These are phyloP conservation scores for Ophiocytium majus DNA, from an alignment of 352 stramenopile genomes.

Conservation along the genomic window DNA sequence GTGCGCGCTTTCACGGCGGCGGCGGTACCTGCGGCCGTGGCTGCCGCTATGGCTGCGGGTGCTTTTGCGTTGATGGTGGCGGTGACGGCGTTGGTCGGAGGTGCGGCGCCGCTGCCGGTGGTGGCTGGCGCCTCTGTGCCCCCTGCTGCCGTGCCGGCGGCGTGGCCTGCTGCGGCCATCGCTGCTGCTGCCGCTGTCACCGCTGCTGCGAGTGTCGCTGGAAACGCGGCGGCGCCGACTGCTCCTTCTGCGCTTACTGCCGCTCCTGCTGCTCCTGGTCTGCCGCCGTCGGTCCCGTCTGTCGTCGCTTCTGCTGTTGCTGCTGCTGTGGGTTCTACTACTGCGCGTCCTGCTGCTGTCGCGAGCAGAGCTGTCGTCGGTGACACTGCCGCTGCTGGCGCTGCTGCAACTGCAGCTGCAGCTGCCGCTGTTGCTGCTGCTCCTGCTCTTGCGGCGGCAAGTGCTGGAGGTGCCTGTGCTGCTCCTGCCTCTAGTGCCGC, in stretches of 20 bases:
- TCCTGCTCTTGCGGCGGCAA: background rate
- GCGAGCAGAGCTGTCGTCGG: background rate
- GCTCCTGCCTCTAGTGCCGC: constrained; percentile 28
- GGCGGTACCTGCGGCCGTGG: too few species aligned
- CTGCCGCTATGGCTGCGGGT: background rate
- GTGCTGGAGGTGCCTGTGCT: background rate
- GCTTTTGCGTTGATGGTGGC: background rate
- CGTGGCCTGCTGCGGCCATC: background rate
- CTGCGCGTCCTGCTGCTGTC: constrained; percentile 25
- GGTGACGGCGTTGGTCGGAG: background rate
- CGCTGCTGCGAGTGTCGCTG: background rate
- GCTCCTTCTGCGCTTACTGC: too few species aligned
- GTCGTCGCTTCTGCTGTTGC: background rate
- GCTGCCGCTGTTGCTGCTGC: constrained; percentile 22
- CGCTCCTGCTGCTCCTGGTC: background rate
- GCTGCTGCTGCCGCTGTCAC: constrained; percentile 15
- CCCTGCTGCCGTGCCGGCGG: background rate
- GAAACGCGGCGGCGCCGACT: background rate
- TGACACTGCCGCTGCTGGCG: constrained; percentile 16
- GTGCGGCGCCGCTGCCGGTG: background rate
- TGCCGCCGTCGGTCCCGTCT: background rate
- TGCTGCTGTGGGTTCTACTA: background rate
- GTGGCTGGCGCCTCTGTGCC: too few species aligned
- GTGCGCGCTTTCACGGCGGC: background rate
- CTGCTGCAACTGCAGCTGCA: constrained; percentile 21